phyloP scores from a whole-genome alignment of 176 grass and related monocot genomes.

The Eleusine coracana region DNA sequence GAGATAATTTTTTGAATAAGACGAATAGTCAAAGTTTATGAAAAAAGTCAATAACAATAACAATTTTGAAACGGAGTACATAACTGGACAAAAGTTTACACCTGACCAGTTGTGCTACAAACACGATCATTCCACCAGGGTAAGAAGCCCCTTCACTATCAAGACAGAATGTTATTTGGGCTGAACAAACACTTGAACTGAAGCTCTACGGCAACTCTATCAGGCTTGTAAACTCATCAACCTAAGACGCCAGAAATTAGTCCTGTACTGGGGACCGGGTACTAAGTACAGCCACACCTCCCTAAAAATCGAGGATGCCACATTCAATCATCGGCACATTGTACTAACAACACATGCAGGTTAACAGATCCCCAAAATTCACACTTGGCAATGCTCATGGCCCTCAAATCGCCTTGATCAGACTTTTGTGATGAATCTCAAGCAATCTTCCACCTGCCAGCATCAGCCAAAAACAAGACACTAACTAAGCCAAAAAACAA shows the following conservation, averaged over 20 bases:
- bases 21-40: no score
- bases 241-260: slow-evolving; percentile 49
- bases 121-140: slow-evolving; percentile 12
- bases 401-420: slow-evolving; percentile 22
- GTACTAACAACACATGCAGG: slow-evolving; percentile 32
- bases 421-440: slow-evolving; percentile 17
- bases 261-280: slow-evolving; percentile 44
- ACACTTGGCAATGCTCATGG: slow-evolving; percentile 22
- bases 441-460: neutral
- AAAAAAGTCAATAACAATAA: no score
- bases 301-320: slow-evolving; percentile 70
- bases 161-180: neutral
- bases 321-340: slow-evolving; percentile 43
- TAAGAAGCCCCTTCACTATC: slow-evolving; percentile 9
- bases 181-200: slow-evolving; percentile 28
- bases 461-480: slow-evolving; percentile 34
- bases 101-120: slow-evolving; percentile 17
- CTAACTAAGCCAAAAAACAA: slow-evolving; percentile 36
- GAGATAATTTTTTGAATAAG: no score
- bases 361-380: slow-evolving; percentile 37
- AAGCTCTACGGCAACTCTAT: slow-evolving; percentile 30
- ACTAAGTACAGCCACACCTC: slow-evolving; percentile 46
- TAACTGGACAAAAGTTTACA: neutral
- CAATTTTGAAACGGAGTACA: no score
- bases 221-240: slow-evolving; percentile 47